Base-by-base conservation (phyloP, 1,284 basidiomycete genomes). In the Ceratobasidium sp. region DNA sequence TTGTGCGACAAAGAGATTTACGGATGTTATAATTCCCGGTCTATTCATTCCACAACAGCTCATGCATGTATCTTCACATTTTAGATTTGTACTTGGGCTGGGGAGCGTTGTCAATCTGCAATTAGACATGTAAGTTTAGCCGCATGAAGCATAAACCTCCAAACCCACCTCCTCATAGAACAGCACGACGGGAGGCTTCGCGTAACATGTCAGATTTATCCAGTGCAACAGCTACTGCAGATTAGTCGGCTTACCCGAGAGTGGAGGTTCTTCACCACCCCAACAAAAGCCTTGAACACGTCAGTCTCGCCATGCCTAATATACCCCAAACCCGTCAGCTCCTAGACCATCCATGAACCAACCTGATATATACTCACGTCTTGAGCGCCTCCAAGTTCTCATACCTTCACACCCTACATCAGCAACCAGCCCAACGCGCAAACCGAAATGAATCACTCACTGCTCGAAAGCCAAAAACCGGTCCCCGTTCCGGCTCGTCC, bases 261-360 rank as follows among this genome's bases (percentile, higher is more conserved):
- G 51, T 73, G 69, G 14, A 73, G 48, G 37, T 63, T 54, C 46
- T 63, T 63, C 16, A 73, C 69, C 13, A 63, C 69, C 14, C 43
- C 22, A 29, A 62, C 69, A 49, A 73, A 73, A 11, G 69, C 69
- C 69, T 73, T 73, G 69, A 73, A 73, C n/a, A 73, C 59, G 37
- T 73, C 69, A 16, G 69, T 73, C 43, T 56, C n/a, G 8, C 34
- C 19, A 62, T 73, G 58, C 5, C 58, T 62, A 53, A 31, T 29
- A 37, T 16, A 39, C 39, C n/a, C 69, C 14, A 27, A 51, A 19
- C 22, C 16, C 13, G 4, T 63, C 37, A 62, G 19, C 24, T 11
- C 29, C 22, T 24, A 46, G 6, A 29, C 14, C 41, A 27, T 5
- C 31, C 16, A 14, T 31, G 43, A n/a, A 6, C 2, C 14, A 24